phyloP scores from a whole-genome alignment of 2,329 filamentous ascomycete species.

The Myriosclerotinia duriaeana region DNA sequence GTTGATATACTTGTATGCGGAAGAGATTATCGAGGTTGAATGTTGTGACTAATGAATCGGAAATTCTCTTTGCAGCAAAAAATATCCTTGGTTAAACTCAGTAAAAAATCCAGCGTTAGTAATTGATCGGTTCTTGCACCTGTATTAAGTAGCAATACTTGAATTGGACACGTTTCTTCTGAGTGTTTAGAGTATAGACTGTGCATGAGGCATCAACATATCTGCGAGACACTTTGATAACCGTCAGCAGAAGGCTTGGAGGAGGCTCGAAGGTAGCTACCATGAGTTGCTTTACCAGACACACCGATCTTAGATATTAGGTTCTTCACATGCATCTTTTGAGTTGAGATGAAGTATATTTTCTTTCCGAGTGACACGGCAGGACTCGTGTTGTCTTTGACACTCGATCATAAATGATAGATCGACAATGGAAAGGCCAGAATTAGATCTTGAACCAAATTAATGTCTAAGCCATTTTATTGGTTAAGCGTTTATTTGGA shows the following conservation, averaged over 20 bases:
- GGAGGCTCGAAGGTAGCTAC: not conserved
- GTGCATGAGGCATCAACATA: not conserved
- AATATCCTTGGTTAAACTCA: too few relatives aligned
- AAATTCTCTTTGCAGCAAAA: too few relatives aligned
- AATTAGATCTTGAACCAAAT: not conserved
- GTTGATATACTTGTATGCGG: too few relatives aligned
- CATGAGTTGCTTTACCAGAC: not conserved
- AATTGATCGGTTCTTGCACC: not conserved
- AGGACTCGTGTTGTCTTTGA: not conserved
- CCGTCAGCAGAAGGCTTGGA: not conserved
- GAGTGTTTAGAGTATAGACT: not conserved
- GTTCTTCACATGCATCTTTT: not conserved
- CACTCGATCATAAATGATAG: not conserved
- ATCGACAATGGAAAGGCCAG: too few relatives aligned
- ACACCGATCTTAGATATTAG: not conserved
- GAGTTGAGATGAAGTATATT: not conserved
- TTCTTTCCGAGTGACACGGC: not conserved
- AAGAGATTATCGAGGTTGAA: too few relatives aligned
- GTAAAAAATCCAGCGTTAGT: not conserved
- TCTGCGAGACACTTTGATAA: not conserved
- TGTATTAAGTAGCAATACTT: not conserved
- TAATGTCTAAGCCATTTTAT: not conserved
- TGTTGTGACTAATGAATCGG: too few relatives aligned
- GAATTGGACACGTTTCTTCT: not conserved
- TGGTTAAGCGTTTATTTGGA: not conserved